A percentile compares a stretch with the other conserved stretches of the same genome.
These are phyloP conservation scores for Acer saccharum DNA, from an alignment of 345 rosid species.

Conservation along the genomic window DNA sequence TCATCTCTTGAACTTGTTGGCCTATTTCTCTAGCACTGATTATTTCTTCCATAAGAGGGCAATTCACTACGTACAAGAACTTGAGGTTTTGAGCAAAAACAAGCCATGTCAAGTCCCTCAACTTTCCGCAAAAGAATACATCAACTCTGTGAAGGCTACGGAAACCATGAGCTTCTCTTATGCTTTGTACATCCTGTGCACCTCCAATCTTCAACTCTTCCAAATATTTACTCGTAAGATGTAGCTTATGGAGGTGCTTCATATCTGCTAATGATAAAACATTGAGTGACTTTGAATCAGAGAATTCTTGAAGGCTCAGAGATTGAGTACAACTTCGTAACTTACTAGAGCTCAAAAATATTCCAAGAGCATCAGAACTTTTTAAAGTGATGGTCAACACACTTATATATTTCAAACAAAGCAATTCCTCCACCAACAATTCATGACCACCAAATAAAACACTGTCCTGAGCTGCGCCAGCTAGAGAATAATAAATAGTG, in stretches of 20 bases:
- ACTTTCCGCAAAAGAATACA: not conserved
- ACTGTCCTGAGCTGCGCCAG: not conserved
- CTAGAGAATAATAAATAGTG: not conserved
- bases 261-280: not conserved
- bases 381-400: not conserved
- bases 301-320: not conserved
- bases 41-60: conserved; percentile 1
- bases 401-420: not conserved
- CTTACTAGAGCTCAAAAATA: not conserved
- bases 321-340: not conserved
- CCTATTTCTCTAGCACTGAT: not conserved
- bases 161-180: not conserved
- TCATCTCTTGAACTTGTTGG: not conserved
- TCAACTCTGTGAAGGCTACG: not conserved
- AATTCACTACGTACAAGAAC: not conserved
- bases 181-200: no score
- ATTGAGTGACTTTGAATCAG: not conserved
- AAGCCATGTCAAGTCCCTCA: conserved; percentile 21
- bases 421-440: not conserved
- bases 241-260: not conserved
- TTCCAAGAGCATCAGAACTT: not conserved
- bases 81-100: conserved; percentile 10
- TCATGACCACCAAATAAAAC: conserved; percentile 4
- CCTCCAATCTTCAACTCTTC: not conserved
- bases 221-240: not conserved